Evolutionary conservation across 352 stramenopile species (phyloP).

Genomic region (Globisporangium cederbergense): DNA sequence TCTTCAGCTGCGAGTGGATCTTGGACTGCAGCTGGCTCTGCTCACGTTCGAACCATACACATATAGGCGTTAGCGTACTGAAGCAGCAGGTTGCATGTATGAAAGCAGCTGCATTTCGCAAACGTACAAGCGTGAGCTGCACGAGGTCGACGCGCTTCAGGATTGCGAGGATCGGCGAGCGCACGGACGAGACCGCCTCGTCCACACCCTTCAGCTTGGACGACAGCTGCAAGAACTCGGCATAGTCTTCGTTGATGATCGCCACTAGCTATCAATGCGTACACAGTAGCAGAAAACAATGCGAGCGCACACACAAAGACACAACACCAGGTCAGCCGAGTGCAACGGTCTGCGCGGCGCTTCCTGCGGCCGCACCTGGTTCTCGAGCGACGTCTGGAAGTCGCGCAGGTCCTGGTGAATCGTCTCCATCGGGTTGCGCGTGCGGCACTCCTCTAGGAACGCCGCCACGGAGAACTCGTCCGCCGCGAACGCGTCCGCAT

Average conservation of each 20-base stretch:
- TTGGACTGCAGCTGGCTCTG: slow-evolving; percentile 48
- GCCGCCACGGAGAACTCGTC: slow-evolving; percentile 61
- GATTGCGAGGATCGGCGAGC: slow-evolving; percentile 64
- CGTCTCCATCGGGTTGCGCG: slow-evolving; percentile 76
- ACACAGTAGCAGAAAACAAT: background rate
- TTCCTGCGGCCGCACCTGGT: slow-evolving; percentile 39
- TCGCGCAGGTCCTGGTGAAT: slow-evolving; percentile 82
- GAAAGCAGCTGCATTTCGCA: background rate
- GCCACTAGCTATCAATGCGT: slow-evolving; percentile 48
- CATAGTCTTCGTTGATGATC: slow-evolving; percentile 89
- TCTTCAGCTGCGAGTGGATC: slow-evolving; percentile 49
- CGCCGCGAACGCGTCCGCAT: slow-evolving; percentile 73
- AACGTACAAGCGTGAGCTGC: slow-evolving; percentile 53
- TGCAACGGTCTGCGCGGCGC: background rate
- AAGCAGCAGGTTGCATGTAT: background rate
- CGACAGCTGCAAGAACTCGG: slow-evolving; percentile 87
- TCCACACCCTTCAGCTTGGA: slow-evolving; percentile 85
- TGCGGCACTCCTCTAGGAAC: slow-evolving; percentile 78
- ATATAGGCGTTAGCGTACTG: background rate
- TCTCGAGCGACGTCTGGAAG: slow-evolving; percentile 84
- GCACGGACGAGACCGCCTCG: slow-evolving; percentile 78
- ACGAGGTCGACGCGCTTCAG: slow-evolving; percentile 77
- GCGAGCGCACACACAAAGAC: background rate
- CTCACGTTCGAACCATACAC: background rate
- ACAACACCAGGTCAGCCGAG: background rate